Conservation (phyloP, 768 basidiomycete genomes). For the Xerocomellus amylosporus region DNA sequence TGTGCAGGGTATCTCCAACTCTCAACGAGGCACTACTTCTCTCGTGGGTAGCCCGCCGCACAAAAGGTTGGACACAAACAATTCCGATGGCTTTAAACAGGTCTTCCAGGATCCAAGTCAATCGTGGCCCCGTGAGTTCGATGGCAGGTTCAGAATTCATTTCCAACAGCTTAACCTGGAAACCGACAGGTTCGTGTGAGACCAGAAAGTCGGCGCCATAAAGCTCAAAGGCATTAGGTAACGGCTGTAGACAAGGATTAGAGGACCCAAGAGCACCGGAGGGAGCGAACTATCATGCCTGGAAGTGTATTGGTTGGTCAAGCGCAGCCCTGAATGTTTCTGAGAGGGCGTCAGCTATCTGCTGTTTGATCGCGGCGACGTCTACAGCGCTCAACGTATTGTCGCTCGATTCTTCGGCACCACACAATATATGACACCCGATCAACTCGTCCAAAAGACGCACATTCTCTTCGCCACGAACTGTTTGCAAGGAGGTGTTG, state of each 20-base stretch:
- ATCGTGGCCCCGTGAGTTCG: constrained; percentile 81
- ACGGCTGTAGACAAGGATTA: constrained; percentile 45
- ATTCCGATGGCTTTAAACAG: constrained; percentile 71
- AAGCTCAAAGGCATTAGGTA: constrained; percentile 92
- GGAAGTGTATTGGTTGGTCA: constrained; percentile 80
- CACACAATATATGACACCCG: constrained; percentile 55
- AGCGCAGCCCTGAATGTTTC: constrained; percentile 87
- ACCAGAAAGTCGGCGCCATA: constrained; percentile 94
- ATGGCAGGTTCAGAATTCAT: constrained; percentile 97
- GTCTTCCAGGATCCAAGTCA: constrained; percentile 78
- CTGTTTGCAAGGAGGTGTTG: constrained; percentile 83
- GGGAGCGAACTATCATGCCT: constrained; percentile 43
- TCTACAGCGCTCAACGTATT: constrained; percentile 29
- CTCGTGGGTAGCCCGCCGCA: background rate
- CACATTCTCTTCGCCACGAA: constrained; percentile 66
- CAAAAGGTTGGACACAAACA: constrained; percentile 69
- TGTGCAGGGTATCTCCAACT: constrained; percentile 49
- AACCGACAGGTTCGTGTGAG: constrained; percentile 39
- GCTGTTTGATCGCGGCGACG: constrained; percentile 50
- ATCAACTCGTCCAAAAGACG: constrained; percentile 77
- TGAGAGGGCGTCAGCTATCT: constrained; percentile 62
- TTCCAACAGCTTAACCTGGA: constrained; percentile 77
- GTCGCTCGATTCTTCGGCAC: constrained; percentile 21
- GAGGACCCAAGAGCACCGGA: background rate
- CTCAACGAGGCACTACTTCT: constrained; percentile 36